Evolutionary conservation across 2,329 filamentous ascomycete species (phyloP), one percentile per base, ranked within the genome.

Genomic region (Triangularia verruculosa): DNA sequence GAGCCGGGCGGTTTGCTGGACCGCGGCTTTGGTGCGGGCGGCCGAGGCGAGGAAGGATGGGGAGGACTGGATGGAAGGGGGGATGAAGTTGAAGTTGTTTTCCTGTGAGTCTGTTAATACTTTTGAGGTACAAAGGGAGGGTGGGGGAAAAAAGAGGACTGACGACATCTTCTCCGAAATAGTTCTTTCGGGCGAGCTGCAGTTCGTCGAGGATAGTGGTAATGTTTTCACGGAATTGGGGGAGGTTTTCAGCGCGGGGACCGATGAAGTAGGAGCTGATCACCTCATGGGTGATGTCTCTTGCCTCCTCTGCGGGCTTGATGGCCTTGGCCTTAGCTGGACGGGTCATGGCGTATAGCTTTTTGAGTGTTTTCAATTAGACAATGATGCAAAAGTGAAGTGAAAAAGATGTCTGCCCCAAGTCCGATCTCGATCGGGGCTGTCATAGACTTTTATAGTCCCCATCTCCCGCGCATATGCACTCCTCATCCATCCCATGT

Each of bases 121-220:
- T 61, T 11, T 20, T 3, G 12, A 11, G 4, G 6, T 2, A 24
- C 7, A 51, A 51, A 47, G 34, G n/a, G 13, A 5, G 34, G n/a
- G 9, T 30, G 53, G 15, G 12, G 15, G 25, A 17, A 51, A 11
- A 51, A 28, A 28, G 34, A 27, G 28, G 12, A 47, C 15, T 27
- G 22, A 78, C 77, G 4, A 72, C 74, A 65, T 80, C 77, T 24
- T 74, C 39, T 1, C 22, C 51, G 15, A 63, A 67, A 43, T 67
- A 66, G 6, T 27, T 43, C 30, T 61, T 22, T 13, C 63, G 58
- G 30, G 63, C 43, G 11, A 57, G 25, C 53, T 63, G 69, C 80
- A 86, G 70, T 80, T 86, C 69, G 74, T 90, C 60, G 74, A 78
- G 67, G 80, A 84, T 71, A 75, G 77, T 39, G 3, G 61, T 57